Conservation (phyloP, 2,329 filamentous ascomycete species). For the Pseudocercospora fijiensis region DNA sequence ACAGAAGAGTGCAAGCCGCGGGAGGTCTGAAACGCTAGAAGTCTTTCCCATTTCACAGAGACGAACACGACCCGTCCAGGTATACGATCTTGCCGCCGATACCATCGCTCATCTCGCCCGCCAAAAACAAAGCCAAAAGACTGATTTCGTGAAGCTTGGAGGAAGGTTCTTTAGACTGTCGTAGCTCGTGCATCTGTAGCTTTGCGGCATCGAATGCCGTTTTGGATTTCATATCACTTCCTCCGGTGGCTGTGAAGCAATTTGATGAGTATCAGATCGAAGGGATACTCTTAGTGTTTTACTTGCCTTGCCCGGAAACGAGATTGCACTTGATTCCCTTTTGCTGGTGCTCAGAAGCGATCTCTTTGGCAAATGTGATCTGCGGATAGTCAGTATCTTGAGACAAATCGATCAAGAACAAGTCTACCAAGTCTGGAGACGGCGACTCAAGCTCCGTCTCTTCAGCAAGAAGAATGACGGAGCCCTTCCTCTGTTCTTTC, state of each 20-base stretch:
- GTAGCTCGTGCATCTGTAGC: conserved; percentile 23
- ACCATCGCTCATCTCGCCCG: conserved; percentile 23
- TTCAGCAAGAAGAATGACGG: conserved; percentile 18
- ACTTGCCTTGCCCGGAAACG: conserved; percentile 13
- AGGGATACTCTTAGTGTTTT: too few relatives aligned
- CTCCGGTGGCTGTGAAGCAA: not conserved
- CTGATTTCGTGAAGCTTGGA: conserved; percentile 22
- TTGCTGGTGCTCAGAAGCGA: not conserved
- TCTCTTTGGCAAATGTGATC: conserved; percentile 11
- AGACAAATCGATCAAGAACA: not conserved
- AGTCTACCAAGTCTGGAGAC: not conserved
- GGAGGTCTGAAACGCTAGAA: not conserved
- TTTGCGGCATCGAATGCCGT: conserved; percentile 22
- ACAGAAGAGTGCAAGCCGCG: not conserved
- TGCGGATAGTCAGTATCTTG: not conserved
- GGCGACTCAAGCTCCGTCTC: conserved; percentile 4
- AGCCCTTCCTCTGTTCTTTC: conserved; percentile 17
- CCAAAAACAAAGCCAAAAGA: conserved; percentile 24
- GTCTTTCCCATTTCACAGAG: conserved; percentile 9
- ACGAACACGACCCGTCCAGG: conserved; percentile 18
- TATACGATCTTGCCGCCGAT: conserved; percentile 12
- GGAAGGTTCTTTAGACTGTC: conserved; percentile 12
- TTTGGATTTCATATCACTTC: not conserved
- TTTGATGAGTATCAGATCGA: not conserved
- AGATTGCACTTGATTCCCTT: conserved; percentile 15